Conservation (phyloP, 495 filamentous ascomycete species). For the Cairneyella variabilis region DNA sequence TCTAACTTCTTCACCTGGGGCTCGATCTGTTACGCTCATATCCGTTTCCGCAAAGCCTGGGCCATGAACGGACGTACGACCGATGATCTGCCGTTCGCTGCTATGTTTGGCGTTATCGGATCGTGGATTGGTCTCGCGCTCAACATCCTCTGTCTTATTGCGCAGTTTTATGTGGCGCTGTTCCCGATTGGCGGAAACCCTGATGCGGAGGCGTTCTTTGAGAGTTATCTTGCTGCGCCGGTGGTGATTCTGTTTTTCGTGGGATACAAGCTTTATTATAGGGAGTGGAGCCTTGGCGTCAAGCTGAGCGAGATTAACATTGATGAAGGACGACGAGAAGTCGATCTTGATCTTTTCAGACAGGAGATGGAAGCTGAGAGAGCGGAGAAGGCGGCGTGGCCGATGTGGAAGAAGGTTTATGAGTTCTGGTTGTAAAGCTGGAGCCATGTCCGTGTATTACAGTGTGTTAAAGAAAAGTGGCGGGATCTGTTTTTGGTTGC, state of each 20-base stretch:
- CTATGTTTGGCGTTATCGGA: slow-evolving; percentile 75
- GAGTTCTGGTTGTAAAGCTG: slow-evolving; percentile 22
- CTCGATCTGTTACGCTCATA: slow-evolving; percentile 82
- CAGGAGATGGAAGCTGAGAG: slow-evolving; percentile 42
- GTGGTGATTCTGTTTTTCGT: slow-evolving; percentile 75
- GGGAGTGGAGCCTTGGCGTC: slow-evolving; percentile 47
- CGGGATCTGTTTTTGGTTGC: not conserved
- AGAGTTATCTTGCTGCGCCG: slow-evolving; percentile 73
- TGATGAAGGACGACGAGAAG: slow-evolving; percentile 56
- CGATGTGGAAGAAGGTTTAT: slow-evolving; percentile 39
- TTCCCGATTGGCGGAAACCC: slow-evolving; percentile 63
- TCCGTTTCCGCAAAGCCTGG: slow-evolving; percentile 89
- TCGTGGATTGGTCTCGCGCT: slow-evolving; percentile 79
- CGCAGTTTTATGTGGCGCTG: slow-evolving; percentile 90
- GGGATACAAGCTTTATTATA: slow-evolving; percentile 70
- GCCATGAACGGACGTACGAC: slow-evolving; percentile 61
- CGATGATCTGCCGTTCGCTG: slow-evolving; percentile 74
- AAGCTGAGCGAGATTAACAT: slow-evolving; percentile 52
- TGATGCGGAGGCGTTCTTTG: slow-evolving; percentile 64
- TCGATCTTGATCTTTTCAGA: slow-evolving; percentile 26
- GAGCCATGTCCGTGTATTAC: not conserved
- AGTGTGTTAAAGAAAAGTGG: too few relatives aligned
- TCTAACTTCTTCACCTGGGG: slow-evolving; percentile 92
- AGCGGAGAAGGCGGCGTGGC: slow-evolving; percentile 40
- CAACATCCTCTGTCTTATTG: slow-evolving; percentile 81